A percentile compares a stretch with the other conserved stretches of the same genome.
These are phyloP conservation scores for Pichia kluyveri DNA, from an alignment of 805 yeast species.

Conservation along the genomic window DNA sequence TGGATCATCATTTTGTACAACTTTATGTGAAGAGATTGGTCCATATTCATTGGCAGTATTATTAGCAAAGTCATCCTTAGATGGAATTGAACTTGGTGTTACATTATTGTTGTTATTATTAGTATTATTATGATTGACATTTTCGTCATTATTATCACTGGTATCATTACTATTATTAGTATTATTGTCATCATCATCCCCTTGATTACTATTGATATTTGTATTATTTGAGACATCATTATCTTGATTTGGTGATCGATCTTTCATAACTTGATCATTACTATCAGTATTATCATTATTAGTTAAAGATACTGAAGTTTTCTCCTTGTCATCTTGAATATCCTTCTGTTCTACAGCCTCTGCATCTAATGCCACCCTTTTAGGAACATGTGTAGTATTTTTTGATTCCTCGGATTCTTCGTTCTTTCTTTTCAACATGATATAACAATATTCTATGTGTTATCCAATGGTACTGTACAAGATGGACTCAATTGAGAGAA, in stretches of 20 bases:
- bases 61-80: constrained; percentile 1
- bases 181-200: neutral
- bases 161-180: neutral
- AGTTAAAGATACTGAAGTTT: constrained; percentile 31
- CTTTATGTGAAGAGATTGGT: constrained; percentile 15
- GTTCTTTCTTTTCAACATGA: constrained; percentile 55
- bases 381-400: constrained; percentile 37
- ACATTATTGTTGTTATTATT: neutral
- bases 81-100: constrained; percentile 5
- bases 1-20: constrained; percentile 36
- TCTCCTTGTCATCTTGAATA: constrained; percentile 31
- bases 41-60: constrained; percentile 4
- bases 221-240: neutral
- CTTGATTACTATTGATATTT: neutral
- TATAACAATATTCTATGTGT: neutral
- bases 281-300: neutral
- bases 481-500: neutral
- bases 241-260: neutral
- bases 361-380: constrained; percentile 64
- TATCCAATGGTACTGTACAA: neutral
- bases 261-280: neutral
- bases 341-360: constrained; percentile 41
- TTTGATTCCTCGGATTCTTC: constrained; percentile 41
- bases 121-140: neutral
- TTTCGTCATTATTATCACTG: neutral